Percentiles rank a stretch among this genome's conserved stretches.
Evolutionary conservation across 2,329 filamentous ascomycete species (phyloP).

Genomic region (Escovopsis sp.): DNA sequence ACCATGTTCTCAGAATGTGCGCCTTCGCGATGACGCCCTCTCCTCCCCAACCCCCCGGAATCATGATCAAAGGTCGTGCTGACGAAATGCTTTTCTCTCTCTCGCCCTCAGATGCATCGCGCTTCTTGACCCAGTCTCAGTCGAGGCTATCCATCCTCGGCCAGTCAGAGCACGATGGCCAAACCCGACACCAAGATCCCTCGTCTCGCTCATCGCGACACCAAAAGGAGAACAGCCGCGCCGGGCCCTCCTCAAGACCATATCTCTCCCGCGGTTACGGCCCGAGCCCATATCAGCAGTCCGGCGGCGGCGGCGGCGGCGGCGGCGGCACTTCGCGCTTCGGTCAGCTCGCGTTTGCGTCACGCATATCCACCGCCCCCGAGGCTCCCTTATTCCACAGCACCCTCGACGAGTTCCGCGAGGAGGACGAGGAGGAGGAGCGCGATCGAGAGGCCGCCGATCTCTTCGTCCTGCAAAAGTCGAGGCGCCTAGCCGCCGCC

Average conservation of each 20-base stretch:
- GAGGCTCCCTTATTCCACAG: slow-evolving; percentile 93
- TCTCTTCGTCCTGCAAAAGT: slow-evolving; percentile 80
- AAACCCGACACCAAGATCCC: slow-evolving; percentile 18
- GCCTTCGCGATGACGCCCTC: slow-evolving; percentile 18
- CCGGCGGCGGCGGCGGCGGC: too few species aligned
- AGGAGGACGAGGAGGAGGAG: slow-evolving; percentile 87
- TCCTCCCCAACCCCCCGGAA: not conserved
- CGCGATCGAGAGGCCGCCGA: slow-evolving; percentile 87
- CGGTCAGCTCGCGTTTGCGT: slow-evolving; percentile 59
- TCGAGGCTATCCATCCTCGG: slow-evolving; percentile 66
- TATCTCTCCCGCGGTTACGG: slow-evolving; percentile 30
- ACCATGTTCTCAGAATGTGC: slow-evolving; percentile 64
- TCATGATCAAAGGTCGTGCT: slow-evolving; percentile 7
- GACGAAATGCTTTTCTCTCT: not conserved
- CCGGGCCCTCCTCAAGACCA: slow-evolving; percentile 19
- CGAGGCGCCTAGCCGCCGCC: slow-evolving; percentile 73
- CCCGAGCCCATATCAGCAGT: slow-evolving; percentile 70
- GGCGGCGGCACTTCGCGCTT: slow-evolving; percentile 56
- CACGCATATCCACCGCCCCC: slow-evolving; percentile 54
- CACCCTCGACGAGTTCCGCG: slow-evolving; percentile 74
- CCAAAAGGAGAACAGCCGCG: slow-evolving; percentile 18
- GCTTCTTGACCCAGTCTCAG: slow-evolving; percentile 92
- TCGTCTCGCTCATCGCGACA: slow-evolving; percentile 19
- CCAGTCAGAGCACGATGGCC: slow-evolving; percentile 36
- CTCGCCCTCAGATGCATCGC: slow-evolving; percentile 66